Percentiles rank a stretch among this genome's conserved stretches.
Evolutionary conservation across 352 stramenopile species (phyloP).

Genomic region (Phytophthora rubi): DNA sequence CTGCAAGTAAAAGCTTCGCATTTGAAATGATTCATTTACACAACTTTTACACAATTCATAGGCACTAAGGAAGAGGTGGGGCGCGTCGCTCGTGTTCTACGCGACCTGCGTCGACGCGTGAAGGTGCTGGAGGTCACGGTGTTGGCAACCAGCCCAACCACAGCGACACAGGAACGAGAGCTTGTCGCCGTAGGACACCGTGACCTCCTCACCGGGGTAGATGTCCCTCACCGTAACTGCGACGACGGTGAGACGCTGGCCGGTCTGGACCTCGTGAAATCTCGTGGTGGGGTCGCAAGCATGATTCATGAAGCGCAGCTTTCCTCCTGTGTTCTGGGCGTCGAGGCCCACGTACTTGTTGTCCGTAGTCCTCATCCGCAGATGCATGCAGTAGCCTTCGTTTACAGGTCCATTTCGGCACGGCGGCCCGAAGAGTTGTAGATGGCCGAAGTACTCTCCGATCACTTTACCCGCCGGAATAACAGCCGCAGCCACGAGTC

Average conservation of each 20-base stretch:
- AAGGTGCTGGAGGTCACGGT: neutral
- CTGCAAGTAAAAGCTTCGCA: neutral
- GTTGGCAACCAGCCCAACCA: neutral
- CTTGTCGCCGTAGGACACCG: neutral
- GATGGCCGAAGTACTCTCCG: neutral
- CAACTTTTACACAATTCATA: neutral
- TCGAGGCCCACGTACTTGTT: neutral
- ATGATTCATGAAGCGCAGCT: neutral
- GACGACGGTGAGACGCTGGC: neutral
- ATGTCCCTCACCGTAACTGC: neutral
- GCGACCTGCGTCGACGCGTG: no score
- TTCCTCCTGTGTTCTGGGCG: neutral
- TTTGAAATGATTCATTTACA: neutral
- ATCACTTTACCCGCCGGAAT: neutral
- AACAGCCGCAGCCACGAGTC: neutral
- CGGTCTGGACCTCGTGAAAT: neutral
- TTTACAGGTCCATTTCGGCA: neutral
- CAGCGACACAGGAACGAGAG: neutral
- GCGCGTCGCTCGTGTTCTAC: no score
- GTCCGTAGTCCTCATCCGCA: neutral
- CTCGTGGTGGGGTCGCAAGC: neutral
- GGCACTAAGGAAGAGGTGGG: neutral
- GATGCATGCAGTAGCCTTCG: neutral
- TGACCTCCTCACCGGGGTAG: neutral
- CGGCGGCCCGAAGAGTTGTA: neutral